Evolutionary conservation across 176 grass and related monocot genomes (phyloP), one percentile per base, ranked within the genome.

Genomic region (Lolium perenne): DNA sequence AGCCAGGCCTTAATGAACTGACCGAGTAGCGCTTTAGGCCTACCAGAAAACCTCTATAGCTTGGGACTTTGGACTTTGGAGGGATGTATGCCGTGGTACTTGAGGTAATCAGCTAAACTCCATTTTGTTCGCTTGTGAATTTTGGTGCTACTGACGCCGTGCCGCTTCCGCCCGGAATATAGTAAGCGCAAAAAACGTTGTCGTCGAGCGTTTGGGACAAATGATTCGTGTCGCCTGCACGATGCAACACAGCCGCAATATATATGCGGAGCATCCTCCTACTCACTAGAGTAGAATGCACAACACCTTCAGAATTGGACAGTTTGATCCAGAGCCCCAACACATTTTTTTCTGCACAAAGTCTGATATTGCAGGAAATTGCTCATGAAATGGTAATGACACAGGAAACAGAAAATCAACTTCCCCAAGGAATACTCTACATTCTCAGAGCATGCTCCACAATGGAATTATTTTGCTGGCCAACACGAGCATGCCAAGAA

Each of bases 121-220:
- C 32, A 13, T 38, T 70, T 76, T 58, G 85, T 74, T 72, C 18
- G 47, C 77, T 60, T 49, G 83, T 78, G 64, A 43, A 56, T 63
- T 8, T 38, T 23, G 67, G 4, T 11, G 25, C 6, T 4, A 53
- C 22, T 47, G 10, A 29, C 18, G n/a, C 20, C n/a, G 5, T 64
- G 57, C 68, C 57, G 67, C 78, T 38, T 51, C 12, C 77, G 2
- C 8, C n/a, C 41, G 38, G 16, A 49, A 68, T 35, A 32, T 40
- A 35, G 17, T 57, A 13, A 17, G 40, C 16, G 22, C 26, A 78
- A 14, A 54, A 38, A 40, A 50, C 56, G 15, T 67, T 46, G 22
- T 74, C 72, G 6, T n/a, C 58, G 10, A 64, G 56, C 22, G 25
- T 17, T 65, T 80, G 22, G 55, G 49, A 10, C 26, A 41, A 49